phyloP scores from a whole-genome alignment of 2,329 filamentous ascomycete species.

The Aspergillus sp. region DNA sequence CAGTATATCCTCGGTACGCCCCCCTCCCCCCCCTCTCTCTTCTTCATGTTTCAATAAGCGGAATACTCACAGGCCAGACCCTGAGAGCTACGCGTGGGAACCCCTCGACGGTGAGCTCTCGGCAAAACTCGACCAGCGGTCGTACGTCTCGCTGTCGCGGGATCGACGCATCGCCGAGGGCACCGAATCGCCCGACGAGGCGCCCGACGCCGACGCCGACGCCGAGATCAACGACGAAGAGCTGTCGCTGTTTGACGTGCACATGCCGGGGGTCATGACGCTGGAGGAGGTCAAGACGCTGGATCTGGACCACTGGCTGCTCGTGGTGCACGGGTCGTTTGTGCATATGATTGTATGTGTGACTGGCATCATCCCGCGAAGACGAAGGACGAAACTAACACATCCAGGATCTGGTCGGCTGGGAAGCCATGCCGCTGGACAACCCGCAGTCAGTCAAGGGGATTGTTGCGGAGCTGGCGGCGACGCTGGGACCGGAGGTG shows the following conservation, averaged over 20 bases:
- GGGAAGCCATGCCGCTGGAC: constrained; percentile 44
- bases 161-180: constrained; percentile 27
- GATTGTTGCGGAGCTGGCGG: constrained; percentile 47
- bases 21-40: neutral
- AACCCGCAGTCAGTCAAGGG: constrained; percentile 47
- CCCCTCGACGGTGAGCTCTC: constrained; percentile 42
- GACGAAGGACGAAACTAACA: neutral
- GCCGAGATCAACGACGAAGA: constrained; percentile 38
- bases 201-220: constrained; percentile 9
- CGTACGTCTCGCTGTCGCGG: constrained; percentile 46
- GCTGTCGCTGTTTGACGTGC: constrained; percentile 45
- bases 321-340: constrained; percentile 42
- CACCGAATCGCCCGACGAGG: neutral
- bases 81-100: constrained; percentile 46
- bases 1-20: constrained; percentile 48
- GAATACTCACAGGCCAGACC: constrained; percentile 34
- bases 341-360: constrained; percentile 44
- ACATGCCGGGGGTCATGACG: constrained; percentile 48
- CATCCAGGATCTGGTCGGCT: constrained; percentile 45
- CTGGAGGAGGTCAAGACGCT: constrained; percentile 41
- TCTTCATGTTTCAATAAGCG: neutral
- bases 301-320: constrained; percentile 44
- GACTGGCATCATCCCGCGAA: too few relatives aligned
- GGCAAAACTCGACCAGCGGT: constrained; percentile 40
- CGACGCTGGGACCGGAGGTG: constrained; percentile 44